Percentiles rank a stretch among this genome's conserved stretches.
Evolutionary conservation across 495 filamentous ascomycete species (phyloP).

Genomic region (Jackrogersella multiformis): DNA sequence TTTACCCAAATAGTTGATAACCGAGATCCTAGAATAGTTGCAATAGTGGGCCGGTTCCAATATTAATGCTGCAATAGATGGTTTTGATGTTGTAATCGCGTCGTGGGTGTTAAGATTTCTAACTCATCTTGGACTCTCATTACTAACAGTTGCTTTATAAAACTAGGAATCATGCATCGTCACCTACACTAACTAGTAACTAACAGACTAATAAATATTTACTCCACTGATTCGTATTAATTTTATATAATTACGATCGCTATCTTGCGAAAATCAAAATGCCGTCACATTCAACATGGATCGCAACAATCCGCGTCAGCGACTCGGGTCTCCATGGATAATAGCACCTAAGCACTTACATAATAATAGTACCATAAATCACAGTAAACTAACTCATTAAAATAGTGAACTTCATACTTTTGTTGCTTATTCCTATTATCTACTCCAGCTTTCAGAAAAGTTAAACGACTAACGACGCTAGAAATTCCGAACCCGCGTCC

Average conservation of each 20-base stretch:
- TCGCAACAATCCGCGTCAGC: conserved; percentile 14
- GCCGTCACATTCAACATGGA: conserved; percentile 11
- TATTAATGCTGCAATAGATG: neutral
- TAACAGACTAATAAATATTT: too few relatives aligned
- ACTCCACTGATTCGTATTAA: neutral
- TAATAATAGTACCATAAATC: too few relatives aligned
- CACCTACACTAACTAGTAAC: too few relatives aligned
- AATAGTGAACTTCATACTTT: too few relatives aligned
- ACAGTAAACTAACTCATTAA: too few relatives aligned
- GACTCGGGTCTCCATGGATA: neutral
- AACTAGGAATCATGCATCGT: too few relatives aligned
- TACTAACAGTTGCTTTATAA: neutral
- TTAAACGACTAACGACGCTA: conserved; percentile 12
- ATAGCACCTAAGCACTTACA: too few relatives aligned
- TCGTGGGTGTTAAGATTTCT: neutral
- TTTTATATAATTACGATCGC: neutral
- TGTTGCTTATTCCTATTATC: neutral
- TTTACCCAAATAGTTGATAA: neutral
- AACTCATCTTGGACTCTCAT: conserved; percentile 6
- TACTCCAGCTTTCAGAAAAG: neutral
- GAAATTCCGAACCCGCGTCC: neutral
- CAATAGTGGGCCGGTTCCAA: neutral
- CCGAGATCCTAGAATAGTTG: neutral
- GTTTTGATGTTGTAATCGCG: conserved; percentile 4
- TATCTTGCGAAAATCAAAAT: conserved; percentile 1